Conservation (phyloP, 345 rosid species). For the Rhizophora mangle region DNA sequence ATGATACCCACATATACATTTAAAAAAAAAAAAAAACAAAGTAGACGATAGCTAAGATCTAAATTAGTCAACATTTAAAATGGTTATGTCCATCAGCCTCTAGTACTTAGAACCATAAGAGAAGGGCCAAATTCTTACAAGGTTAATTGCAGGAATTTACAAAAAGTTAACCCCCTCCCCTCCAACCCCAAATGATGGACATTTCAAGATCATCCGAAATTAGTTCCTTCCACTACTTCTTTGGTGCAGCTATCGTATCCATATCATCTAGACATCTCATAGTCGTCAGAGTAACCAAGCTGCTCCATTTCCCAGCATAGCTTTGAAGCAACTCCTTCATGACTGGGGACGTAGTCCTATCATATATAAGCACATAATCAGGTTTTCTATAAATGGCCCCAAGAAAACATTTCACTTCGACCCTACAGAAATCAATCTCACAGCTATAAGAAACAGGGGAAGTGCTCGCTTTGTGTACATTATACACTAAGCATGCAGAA, state of each 20-base stretch:
- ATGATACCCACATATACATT: background rate
- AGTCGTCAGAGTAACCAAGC: constrained; percentile 52
- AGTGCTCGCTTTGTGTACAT: too few relatives aligned
- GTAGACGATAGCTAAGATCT: constrained; percentile 4
- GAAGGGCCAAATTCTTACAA: constrained; percentile 11
- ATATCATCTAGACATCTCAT: constrained; percentile 44
- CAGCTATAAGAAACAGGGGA: background rate
- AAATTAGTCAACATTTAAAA: constrained; percentile 27
- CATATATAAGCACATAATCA: constrained; percentile 3
- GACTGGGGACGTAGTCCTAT: constrained; percentile 89
- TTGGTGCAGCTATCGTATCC: background rate
- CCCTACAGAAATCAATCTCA: background rate
- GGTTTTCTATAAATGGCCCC: background rate
- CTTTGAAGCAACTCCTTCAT: constrained; percentile 72
- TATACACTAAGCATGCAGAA: too few relatives aligned
- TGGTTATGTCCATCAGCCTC: constrained; percentile 24
- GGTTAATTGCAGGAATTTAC: constrained; percentile 49
- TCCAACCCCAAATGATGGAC: constrained; percentile 10
- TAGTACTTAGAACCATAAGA: constrained; percentile 34
- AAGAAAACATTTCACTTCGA: background rate
- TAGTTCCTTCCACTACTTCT: constrained; percentile 20
- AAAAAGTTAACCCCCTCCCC: constrained; percentile 24
- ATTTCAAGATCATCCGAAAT: constrained; percentile 21
- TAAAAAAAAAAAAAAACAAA: background rate
- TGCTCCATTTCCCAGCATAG: constrained; percentile 90